A percentile compares a stretch with the other conserved stretches of the same genome.
Evolutionary conservation across 225 moss, liverwort and hornwort species (phyloP).

Genomic region (Lunularia cruciata): DNA sequence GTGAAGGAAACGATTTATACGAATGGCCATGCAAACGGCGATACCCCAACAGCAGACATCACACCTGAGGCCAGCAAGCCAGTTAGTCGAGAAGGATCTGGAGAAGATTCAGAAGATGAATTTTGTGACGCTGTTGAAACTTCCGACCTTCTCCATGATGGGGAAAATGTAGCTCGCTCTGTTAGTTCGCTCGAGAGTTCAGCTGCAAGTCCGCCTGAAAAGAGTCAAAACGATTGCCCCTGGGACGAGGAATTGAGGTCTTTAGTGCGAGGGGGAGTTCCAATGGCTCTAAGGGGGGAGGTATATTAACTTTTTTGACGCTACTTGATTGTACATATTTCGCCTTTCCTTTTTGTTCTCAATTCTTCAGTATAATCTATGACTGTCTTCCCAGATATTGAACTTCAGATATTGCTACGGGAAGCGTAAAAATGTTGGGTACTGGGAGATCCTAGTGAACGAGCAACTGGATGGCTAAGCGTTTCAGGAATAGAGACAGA

Average conservation of each 20-base stretch:
- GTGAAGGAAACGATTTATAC: background rate
- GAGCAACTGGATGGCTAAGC: too few species aligned
- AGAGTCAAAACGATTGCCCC: conserved; percentile 12
- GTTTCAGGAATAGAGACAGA: background rate
- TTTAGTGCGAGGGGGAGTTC: conserved; percentile 49
- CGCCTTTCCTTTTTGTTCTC: background rate
- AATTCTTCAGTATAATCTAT: too few species aligned
- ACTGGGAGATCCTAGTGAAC: background rate
- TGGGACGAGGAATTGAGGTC: conserved; percentile 48
- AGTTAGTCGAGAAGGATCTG: conserved; percentile 20
- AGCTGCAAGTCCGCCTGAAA: conserved; percentile 9
- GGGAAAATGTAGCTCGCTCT: conserved; percentile 12
- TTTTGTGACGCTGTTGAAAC: conserved; percentile 46
- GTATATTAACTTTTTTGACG: background rate
- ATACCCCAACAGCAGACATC: background rate
- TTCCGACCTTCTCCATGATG: conserved; percentile 31
- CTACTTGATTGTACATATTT: background rate
- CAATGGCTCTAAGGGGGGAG: conserved; percentile 53
- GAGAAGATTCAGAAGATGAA: conserved; percentile 48
- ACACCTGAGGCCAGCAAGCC: conserved; percentile 10
- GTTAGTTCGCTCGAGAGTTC: background rate
- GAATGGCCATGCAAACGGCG: conserved; percentile 7
- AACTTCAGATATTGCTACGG: background rate
- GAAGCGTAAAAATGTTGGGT: background rate
- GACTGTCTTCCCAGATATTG: too few species aligned